Evolutionary conservation across 2,329 filamentous ascomycete species (phyloP), one percentile per base, ranked within the genome.

Genomic region (Cytospora leucostoma): DNA sequence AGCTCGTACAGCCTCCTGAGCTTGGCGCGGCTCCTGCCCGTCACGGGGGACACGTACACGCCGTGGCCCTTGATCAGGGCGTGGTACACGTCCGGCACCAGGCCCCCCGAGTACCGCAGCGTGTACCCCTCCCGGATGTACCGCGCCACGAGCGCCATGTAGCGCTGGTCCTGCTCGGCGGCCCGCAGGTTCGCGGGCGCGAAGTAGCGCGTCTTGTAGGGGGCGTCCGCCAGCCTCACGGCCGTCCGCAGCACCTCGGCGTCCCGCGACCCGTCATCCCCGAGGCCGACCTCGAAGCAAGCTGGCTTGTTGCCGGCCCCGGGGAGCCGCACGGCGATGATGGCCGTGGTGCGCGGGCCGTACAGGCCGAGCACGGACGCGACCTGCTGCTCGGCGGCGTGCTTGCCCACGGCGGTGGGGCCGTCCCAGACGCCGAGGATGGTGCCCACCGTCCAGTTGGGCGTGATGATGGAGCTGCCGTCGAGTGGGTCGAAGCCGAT

Each of bases 401-500:
- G 59, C 57, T 77, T 76, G 2, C 69, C 66, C 1, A 86, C 74
- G 0, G 82, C 80, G 0, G 79, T 77, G 0, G 67, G 44, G 2
- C 82, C 82, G 35, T 80, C 78, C 83, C 86, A 88, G 47, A 88
- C 73, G 8, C 85, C 85, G 17, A 87, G 73, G 65, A 88, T 88
- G 54, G 84, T 80, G 27, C 83, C 83, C 10, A 86, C 83, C 0
- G 81, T 78, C 83, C 83, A 86, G 69, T 85, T 85, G 1, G 83
- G 77, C 0, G 77, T 81, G 51, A 86, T 84, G 68, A 86, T 85
- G 66, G 83, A 87, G 71, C 82, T 85, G 12, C 86, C 86, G 67
- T 88, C 86, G 0, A 88, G 79, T 0, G 86, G 86, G 67, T 88
- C 86, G 67, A 88, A 88, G 0, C 84, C 85, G 10, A 87, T 73